These are phyloP conservation scores for Stachybotrys chlorohalonatus DNA, from an alignment of 2,329 filamentous ascomycete species.

Conservation along the genomic window DNA sequence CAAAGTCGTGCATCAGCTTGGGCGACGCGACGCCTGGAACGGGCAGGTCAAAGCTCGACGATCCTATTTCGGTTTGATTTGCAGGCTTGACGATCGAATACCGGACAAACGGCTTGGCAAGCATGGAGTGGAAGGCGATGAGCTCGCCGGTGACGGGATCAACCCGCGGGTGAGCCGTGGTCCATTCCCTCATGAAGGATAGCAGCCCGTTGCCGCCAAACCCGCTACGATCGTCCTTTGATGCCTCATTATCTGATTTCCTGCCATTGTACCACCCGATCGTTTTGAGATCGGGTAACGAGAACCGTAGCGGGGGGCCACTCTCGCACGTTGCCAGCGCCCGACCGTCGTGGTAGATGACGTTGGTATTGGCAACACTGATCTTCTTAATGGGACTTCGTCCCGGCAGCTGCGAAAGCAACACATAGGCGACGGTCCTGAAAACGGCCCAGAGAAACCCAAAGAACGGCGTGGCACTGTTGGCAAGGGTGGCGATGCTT, in stretches of 20 bases:
- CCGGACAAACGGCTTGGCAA: conserved; percentile 55
- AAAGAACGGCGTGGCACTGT: conserved; percentile 42
- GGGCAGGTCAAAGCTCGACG: conserved; percentile 37
- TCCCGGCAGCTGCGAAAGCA: conserved; percentile 40
- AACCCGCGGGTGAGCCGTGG: conserved; percentile 59
- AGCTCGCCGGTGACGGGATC: conserved; percentile 57
- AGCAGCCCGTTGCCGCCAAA: conserved; percentile 48
- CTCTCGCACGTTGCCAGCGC: conserved; percentile 64
- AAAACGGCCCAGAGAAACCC: conserved; percentile 42
- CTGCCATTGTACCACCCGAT: conserved; percentile 62
- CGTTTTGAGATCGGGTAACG: conserved; percentile 55
- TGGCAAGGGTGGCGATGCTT: conserved; percentile 58
- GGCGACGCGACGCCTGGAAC: conserved; percentile 53
- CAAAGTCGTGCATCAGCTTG: conserved; percentile 73
- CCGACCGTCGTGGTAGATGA: conserved; percentile 59
- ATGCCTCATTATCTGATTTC: conserved; percentile 40
- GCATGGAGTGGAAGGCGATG: conserved; percentile 58
- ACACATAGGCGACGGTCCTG: conserved; percentile 46
- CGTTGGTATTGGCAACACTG: conserved; percentile 59
- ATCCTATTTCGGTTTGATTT: conserved; percentile 12
- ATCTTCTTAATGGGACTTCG: conserved; percentile 51
- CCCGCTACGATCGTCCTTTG: conserved; percentile 14
- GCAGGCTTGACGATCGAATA: conserved; percentile 41
- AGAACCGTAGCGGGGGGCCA: conserved; percentile 58
- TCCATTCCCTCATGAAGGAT: conserved; percentile 61